Evolutionary conservation across 177 flowering plant genomes (phyloP).

Genomic region (Vitis hybrid): DNA sequence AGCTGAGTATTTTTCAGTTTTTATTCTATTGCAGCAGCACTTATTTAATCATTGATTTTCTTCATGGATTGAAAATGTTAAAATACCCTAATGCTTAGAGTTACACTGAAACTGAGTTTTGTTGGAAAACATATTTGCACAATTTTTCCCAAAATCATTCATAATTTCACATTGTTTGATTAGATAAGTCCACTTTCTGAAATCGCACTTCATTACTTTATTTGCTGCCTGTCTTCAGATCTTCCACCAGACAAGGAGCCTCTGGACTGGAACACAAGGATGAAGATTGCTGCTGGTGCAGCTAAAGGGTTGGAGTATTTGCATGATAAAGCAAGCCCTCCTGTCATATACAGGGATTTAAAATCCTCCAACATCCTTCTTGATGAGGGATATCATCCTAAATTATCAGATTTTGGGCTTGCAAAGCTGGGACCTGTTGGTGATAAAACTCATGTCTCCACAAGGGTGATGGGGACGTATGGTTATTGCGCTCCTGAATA

Average conservation of each 20-base stretch:
- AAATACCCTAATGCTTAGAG: neutral
- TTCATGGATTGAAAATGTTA: neutral
- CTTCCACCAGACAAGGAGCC: conserved; percentile 66
- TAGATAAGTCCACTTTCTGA: neutral
- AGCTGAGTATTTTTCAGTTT: too few species aligned
- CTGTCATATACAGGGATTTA: conserved; percentile 85
- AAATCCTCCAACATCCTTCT: conserved; percentile 91
- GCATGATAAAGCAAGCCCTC: conserved; percentile 88
- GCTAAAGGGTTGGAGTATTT: conserved; percentile 88
- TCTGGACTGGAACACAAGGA: conserved; percentile 87
- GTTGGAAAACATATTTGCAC: neutral
- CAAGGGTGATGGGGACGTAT: conserved; percentile 93
- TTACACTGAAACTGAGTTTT: neutral
- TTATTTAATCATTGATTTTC: neutral
- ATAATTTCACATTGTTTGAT: neutral
- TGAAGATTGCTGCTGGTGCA: conserved; percentile 96
- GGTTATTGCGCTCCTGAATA: conserved; percentile 97
- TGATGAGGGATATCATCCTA: conserved; percentile 76
- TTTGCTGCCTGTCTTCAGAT: conserved; percentile 36
- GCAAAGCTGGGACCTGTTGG: conserved; percentile 94
- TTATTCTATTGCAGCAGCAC: too few species aligned
- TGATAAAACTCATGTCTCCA: conserved; percentile 90
- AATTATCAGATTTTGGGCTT: conserved; percentile 89
- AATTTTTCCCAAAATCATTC: neutral
- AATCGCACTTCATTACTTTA: neutral